Evolutionary conservation across 345 rosid genomes (phyloP).

Genomic region (Murraya koenigii): DNA sequence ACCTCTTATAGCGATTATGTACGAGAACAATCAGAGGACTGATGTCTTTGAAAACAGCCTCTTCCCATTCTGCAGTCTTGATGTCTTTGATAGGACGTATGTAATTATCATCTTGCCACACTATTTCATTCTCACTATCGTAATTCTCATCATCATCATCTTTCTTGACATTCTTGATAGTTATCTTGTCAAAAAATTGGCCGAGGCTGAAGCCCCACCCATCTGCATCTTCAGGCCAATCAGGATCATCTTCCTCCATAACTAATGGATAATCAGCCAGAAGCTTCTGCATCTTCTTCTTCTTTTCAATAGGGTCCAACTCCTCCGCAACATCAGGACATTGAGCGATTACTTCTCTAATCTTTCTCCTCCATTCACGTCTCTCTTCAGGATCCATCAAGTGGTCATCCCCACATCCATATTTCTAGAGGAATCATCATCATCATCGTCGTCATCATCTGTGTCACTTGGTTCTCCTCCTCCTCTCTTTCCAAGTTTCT

Average conservation of each 20-base stretch:
- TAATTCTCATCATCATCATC: conserved; percentile 49
- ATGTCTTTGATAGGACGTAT: conserved; percentile 89
- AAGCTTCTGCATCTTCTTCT: conserved; percentile 71
- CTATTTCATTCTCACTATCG: conserved; percentile 72
- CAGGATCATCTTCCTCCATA: conserved; percentile 86
- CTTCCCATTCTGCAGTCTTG: conserved; percentile 81
- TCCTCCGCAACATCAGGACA: conserved; percentile 58
- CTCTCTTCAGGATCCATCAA: conserved; percentile 66
- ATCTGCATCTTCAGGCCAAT: conserved; percentile 97
- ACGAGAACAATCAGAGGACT: conserved; percentile 85
- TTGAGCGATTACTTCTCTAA: conserved; percentile 58
- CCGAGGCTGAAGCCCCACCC: conserved; percentile 85
- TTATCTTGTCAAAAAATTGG: conserved; percentile 83
- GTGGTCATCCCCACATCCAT: conserved; percentile 28
- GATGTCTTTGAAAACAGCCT: conserved; percentile 74
- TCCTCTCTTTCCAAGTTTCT: conserved; percentile 49
- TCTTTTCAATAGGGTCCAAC: conserved; percentile 58
- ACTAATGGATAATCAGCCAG: conserved; percentile 77
- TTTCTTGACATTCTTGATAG: conserved; percentile 71
- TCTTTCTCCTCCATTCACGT: conserved; percentile 74
- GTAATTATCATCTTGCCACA: conserved; percentile 91
- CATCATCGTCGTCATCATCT: conserved; percentile 40
- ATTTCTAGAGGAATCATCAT: conserved; percentile 25
- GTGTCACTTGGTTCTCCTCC: conserved; percentile 41
- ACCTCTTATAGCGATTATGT: conserved; percentile 90